Evolutionary conservation across 2,329 filamentous ascomycete species (phyloP).

Genomic region (Beauveria australis): DNA sequence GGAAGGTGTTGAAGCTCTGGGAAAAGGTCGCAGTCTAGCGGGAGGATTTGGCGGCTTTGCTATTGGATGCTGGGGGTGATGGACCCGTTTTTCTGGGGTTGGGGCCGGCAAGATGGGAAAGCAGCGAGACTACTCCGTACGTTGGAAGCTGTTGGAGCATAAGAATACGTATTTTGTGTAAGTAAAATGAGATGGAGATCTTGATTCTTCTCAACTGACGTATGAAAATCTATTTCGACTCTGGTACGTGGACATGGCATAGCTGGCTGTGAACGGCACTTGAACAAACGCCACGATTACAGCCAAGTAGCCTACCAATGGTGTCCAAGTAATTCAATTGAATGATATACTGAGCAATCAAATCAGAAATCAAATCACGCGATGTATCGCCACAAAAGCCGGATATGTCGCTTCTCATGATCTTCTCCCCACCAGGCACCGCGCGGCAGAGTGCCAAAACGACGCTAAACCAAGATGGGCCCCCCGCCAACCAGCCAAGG

Average conservation of each 20-base stretch:
- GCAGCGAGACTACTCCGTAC: neutral
- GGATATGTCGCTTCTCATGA: neutral
- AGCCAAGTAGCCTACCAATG: neutral
- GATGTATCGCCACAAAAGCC: neutral
- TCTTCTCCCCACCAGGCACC: neutral
- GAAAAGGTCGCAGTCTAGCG: slow-evolving; percentile 8
- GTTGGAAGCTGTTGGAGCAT: neutral
- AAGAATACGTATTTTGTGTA: neutral
- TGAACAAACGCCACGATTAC: no score
- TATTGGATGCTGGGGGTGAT: neutral
- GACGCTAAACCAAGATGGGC: slow-evolving; percentile 6
- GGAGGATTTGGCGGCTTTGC: neutral
- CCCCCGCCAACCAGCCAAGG: slow-evolving; percentile 4
- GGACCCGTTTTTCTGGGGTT: neutral
- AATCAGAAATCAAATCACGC: neutral
- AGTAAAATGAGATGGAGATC: no score
- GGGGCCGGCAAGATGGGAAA: neutral
- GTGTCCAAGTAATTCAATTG: neutral
- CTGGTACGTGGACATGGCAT: no score
- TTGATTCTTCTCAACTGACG: neutral
- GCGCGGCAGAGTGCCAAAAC: neutral
- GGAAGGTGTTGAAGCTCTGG: neutral
- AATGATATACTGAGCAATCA: neutral
- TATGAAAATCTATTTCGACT: no score
- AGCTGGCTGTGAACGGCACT: no score